Evolutionary conservation across 2,329 filamentous ascomycete species (phyloP), one percentile per base, ranked within the genome.

Genomic region (Alternaria hordeiaustralica): DNA sequence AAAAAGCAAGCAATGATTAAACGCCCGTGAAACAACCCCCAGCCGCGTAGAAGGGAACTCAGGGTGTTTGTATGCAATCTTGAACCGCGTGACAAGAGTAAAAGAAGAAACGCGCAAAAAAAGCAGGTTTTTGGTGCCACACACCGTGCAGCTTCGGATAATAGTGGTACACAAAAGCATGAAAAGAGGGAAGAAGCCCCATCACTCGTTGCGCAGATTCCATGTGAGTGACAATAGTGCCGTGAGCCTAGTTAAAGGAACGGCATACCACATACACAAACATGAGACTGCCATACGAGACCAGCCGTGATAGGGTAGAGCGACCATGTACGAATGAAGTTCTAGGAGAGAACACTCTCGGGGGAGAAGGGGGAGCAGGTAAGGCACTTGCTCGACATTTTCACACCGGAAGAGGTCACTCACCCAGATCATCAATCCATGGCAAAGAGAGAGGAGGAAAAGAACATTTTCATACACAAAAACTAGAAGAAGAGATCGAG

Each of bases 241-340:
- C 77, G 77, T 80, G 78, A 65, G 75, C 77, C 78, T 79, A 80
- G 61, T 65, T 50, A 79, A 79, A 79, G 78, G 77, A 72, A 80
- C 78, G 73, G 28, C 5, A 3, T 30, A 45, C 55, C 55, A 47
- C 57, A 41, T n/a, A 2, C 45, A 44, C 55, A 45, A 3, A 55
- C 53, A 55, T 60, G 50, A 55, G 23, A 58, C 26, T 72, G 60
- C 55, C 60, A 25, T 68, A 64, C 64, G 60, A 65, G 61, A 67
- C 59, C 45, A 60, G 67, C 65, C 69, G 63, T 62, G 55, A 53
- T 63, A 43, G 26, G 30, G 50, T 30, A 23, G 44, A 30, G n/a
- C 25, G 3, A 25, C 25, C 25, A 25, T 25, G 25, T 4, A 7
- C 25, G 25, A 8, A 25, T 8, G 25, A 25, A 25, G 25, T 25